phyloP scores from a whole-genome alignment of 2,329 filamentous ascomycete species.

The Orbilia blumenaviensis region DNA sequence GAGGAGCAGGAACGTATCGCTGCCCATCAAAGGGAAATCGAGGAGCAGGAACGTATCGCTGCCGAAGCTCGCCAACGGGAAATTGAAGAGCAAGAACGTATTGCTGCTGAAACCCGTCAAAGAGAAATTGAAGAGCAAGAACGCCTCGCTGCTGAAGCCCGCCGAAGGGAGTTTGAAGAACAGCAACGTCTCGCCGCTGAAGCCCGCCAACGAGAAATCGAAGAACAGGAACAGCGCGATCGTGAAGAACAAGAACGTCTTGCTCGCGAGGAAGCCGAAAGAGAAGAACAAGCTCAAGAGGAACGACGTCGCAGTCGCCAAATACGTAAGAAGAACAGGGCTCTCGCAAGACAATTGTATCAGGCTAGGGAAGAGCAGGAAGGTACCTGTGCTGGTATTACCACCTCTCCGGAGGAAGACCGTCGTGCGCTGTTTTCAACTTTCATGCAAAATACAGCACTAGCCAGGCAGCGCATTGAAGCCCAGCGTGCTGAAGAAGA shows the following conservation, averaged over 20 bases:
- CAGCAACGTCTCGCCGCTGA: constrained; percentile 22
- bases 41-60: constrained; percentile 28
- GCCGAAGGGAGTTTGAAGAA: constrained; percentile 33
- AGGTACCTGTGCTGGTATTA: constrained; percentile 15
- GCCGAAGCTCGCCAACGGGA: constrained; percentile 1
- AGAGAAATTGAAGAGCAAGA: constrained; percentile 32
- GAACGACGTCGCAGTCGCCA: constrained; percentile 35
- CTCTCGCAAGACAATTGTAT: constrained; percentile 35
- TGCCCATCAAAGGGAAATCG: constrained; percentile 4
- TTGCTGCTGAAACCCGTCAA: constrained; percentile 27
- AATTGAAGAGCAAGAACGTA: constrained; percentile 36
- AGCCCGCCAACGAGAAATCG: constrained; percentile 1
- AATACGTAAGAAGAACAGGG: constrained; percentile 38
- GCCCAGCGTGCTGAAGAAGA: constrained; percentile 8
- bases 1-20: constrained; percentile 25
- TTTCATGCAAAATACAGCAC: constrained; percentile 47
- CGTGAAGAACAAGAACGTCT: constrained; percentile 4
- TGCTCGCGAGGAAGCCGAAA: constrained; percentile 30
- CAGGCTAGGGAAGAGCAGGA: constrained; percentile 44
- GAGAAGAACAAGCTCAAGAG: constrained; percentile 5
- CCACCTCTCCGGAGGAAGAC: constrained; percentile 38
- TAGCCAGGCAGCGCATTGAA: constrained; percentile 48
- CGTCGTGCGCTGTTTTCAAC: constrained; percentile 41
- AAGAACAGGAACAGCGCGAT: constrained; percentile 14
- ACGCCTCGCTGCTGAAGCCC: too few species aligned